A percentile compares a stretch with the other conserved stretches of the same genome.
phyloP scores from a whole-genome alignment of 2,329 filamentous ascomycete species.

The Laburnicola sp. region DNA sequence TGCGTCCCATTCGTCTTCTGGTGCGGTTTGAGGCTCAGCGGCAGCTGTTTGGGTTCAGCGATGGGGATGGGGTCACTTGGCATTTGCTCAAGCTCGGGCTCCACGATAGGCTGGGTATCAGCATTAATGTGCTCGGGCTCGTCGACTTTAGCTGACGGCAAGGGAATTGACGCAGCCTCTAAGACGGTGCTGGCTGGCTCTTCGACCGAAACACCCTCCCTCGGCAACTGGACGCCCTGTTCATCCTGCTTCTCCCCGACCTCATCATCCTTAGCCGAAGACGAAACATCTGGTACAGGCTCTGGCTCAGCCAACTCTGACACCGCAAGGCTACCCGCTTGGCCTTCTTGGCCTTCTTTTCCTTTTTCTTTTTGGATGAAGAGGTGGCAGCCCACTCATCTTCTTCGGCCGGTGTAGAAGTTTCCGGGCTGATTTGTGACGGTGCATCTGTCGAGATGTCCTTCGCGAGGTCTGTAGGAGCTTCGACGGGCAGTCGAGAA shows the following conservation, averaged over 20 bases:
- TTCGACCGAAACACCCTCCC: background rate
- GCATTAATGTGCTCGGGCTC: background rate
- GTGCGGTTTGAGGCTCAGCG: background rate
- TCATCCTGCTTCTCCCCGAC: background rate
- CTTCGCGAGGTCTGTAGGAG: background rate
- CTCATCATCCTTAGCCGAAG: background rate
- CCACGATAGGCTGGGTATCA: background rate
- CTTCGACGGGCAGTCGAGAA: background rate
- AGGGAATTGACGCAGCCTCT: background rate
- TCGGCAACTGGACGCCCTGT: background rate
- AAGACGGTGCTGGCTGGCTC: background rate
- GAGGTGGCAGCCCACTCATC: constrained; percentile 7
- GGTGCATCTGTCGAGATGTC: background rate
- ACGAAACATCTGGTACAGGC: background rate
- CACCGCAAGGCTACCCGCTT: constrained; percentile 21
- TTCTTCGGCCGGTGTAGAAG: constrained; percentile 10
- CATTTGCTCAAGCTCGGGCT: too few species aligned
- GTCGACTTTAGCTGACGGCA: background rate
- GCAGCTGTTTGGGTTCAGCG: background rate
- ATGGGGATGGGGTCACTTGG: background rate
- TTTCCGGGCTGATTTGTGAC: background rate
- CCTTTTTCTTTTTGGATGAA: constrained; percentile 14
- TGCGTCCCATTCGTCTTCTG: constrained; percentile 14
- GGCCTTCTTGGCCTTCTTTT: constrained; percentile 30
- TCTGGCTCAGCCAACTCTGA: constrained; percentile 11